phyloP scores from a whole-genome alignment of 345 rosid species.

The Populus nigra region DNA sequence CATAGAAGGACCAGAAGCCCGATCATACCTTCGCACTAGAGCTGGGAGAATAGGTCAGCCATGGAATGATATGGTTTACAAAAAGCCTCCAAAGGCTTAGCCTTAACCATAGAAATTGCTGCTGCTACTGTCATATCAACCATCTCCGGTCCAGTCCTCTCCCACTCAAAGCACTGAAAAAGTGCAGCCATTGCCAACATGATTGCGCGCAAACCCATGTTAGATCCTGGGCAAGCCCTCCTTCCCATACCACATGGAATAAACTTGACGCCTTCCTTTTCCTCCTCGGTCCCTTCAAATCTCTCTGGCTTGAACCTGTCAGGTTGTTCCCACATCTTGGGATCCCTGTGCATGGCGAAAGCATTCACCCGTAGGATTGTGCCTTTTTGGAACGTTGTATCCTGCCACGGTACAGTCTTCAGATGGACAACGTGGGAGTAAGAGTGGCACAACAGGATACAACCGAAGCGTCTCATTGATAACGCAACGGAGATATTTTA shows the following conservation, averaged over 20 bases:
- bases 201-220: constrained; percentile 21
- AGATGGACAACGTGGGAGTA: constrained; percentile 28
- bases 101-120: constrained; percentile 28
- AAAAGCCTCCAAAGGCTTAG: constrained; percentile 26
- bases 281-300: constrained; percentile 18
- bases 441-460: constrained; percentile 27
- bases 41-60: too few species aligned
- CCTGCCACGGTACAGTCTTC: constrained; percentile 24
- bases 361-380: constrained; percentile 25
- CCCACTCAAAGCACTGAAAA: constrained; percentile 38
- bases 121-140: constrained; percentile 18
- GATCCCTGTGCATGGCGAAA: constrained; percentile 33
- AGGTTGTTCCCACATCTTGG: constrained; percentile 31
- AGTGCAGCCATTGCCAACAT: constrained; percentile 26
- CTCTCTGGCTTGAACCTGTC: constrained; percentile 36
- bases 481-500: constrained; percentile 19
- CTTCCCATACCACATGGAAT: constrained; percentile 35
- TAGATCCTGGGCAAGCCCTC: constrained; percentile 29
- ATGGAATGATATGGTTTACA: constrained; percentile 14
- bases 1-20: too few species aligned
- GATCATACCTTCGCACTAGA: too few species aligned
- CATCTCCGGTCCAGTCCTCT: constrained; percentile 1
- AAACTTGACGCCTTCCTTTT: constrained; percentile 19
- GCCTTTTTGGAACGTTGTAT: constrained; percentile 18
- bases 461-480: constrained; percentile 24